These are phyloP conservation scores for Rhynchospora pubera DNA, from an alignment of 176 grass and related monocot genomes.

Conservation along the genomic window DNA sequence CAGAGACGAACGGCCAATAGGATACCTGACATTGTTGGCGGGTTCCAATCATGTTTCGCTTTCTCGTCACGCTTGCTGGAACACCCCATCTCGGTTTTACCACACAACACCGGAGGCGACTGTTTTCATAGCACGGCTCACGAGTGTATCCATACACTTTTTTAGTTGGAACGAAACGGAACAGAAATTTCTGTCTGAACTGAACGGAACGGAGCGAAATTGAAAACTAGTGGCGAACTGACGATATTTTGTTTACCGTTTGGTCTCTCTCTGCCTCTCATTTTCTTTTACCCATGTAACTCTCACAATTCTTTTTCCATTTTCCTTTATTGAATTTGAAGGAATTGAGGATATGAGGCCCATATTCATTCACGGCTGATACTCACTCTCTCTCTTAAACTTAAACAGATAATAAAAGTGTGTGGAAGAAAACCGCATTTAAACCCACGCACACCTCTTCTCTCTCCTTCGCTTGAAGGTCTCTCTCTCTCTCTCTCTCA, in stretches of 20 bases:
- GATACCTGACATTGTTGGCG: too few species aligned
- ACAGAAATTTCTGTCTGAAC: too few species aligned
- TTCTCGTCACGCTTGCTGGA: too few species aligned
- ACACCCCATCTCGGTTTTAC: too few species aligned
- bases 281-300: background rate
- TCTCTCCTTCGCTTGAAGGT: background rate
- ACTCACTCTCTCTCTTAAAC: background rate
- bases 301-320: background rate
- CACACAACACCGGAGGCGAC: too few species aligned
- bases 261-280: background rate
- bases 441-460: background rate
- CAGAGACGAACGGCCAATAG: too few species aligned
- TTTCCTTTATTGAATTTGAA: background rate
- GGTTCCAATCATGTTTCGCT: too few species aligned
- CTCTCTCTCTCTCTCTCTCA: background rate
- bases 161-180: too few species aligned
- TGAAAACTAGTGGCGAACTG: too few species aligned
- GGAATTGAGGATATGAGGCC: background rate
- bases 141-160: too few species aligned
- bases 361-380: background rate
- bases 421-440: background rate
- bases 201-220: too few species aligned
- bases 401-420: conserved; percentile 14
- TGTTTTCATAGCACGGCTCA: too few species aligned
- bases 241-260: background rate